These are phyloP conservation scores for Pseudomonodictys pantanalensis DNA, from an alignment of 495 filamentous ascomycete species.

Conservation along the genomic window DNA sequence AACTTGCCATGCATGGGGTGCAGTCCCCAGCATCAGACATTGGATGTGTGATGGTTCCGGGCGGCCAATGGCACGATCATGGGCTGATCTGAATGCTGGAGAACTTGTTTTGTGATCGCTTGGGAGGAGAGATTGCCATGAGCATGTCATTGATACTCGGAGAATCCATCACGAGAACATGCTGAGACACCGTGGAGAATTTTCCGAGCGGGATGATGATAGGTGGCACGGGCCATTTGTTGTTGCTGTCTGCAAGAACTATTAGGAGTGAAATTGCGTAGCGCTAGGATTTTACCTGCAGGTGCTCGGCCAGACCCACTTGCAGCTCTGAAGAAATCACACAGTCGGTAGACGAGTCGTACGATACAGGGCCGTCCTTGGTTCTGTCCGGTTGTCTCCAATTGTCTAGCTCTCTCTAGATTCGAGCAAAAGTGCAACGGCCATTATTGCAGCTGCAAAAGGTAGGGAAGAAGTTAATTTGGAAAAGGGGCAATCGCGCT, in stretches of 20 bases:
- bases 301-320: background rate
- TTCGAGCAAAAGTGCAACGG: background rate
- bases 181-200: no score
- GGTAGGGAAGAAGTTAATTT: no score
- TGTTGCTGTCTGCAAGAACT: conserved; percentile 2
- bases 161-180: no score
- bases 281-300: conserved; percentile 1
- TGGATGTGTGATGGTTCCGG: background rate
- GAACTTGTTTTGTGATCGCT: no score
- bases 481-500: no score
- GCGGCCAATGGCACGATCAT: no score
- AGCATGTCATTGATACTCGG: background rate
- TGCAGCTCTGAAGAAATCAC: background rate
- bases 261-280: background rate
- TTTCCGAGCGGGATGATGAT: conserved; percentile 8
- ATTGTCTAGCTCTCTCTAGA: background rate
- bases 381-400: background rate
- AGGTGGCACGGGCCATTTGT: conserved; percentile 9
- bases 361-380: background rate
- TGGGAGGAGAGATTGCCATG: no score
- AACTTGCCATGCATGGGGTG: background rate
- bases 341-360: no score
- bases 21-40: background rate
- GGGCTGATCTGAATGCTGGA: no score
- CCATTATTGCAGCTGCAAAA: no score